Conservation (phyloP, 441 rosid species). For the Melastoma candidum region DNA sequence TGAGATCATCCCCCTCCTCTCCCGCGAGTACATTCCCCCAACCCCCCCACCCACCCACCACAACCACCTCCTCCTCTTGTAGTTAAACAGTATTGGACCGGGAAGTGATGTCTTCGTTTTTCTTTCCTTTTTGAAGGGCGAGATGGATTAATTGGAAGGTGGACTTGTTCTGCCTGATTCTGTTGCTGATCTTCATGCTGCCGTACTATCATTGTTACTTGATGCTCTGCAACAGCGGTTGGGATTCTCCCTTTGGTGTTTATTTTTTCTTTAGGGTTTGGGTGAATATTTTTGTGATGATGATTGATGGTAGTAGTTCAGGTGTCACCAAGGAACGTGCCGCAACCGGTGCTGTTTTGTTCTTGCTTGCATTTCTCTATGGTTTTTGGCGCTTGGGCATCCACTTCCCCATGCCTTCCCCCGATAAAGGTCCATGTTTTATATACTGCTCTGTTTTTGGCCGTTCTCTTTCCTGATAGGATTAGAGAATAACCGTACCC, state of each 20-base stretch:
- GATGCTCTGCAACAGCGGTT: constrained; percentile 93
- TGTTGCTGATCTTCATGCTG: constrained; percentile 85
- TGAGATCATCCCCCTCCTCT: constrained; percentile 90
- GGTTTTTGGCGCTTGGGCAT: constrained; percentile 99
- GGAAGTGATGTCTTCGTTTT: background rate
- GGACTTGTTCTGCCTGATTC: constrained; percentile 86
- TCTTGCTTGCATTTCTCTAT: constrained; percentile 85
- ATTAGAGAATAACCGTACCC: too few species aligned
- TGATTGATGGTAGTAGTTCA: constrained; percentile 14
- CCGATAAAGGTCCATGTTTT: constrained; percentile 55
- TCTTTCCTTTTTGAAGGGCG: constrained; percentile 36
- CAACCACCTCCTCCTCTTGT: background rate
- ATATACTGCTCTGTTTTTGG: background rate
- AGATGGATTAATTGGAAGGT: constrained; percentile 97
- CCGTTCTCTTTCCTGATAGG: background rate
- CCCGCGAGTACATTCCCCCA: constrained; percentile 51
- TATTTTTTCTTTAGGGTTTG: background rate
- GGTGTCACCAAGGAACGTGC: constrained; percentile 94
- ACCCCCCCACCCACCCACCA: too few species aligned
- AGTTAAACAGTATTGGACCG: too few species aligned
- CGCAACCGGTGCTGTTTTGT: constrained; percentile 81
- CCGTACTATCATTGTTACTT: constrained; percentile 97
- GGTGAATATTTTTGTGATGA: too few species aligned
- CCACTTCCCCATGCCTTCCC: constrained; percentile 98
- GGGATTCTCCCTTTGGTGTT: background rate